Evolutionary conservation across 352 stramenopile species (phyloP).

Genomic region (Peronospora tabacina): DNA sequence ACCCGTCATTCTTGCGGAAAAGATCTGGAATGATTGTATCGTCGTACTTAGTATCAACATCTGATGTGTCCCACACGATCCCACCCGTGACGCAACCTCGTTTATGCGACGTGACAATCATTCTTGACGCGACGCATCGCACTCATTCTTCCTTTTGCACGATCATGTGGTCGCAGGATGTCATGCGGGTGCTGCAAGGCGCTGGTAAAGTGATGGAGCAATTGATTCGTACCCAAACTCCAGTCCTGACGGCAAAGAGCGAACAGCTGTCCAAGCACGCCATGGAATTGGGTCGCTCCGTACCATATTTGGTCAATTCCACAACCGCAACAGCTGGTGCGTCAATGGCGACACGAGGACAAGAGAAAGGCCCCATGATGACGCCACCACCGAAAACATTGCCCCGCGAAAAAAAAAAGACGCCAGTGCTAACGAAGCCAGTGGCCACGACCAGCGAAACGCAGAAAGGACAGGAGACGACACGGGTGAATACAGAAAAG

Average conservation of each 20-base stretch:
- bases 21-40: slow-evolving; percentile 3
- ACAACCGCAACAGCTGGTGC: neutral
- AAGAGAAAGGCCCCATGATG: neutral
- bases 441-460: neutral
- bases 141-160: neutral
- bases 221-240: slow-evolving; percentile 31
- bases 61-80: slow-evolving; percentile 2
- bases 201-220: slow-evolving; percentile 59
- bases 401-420: slow-evolving; percentile 13
- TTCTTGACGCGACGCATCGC: neutral
- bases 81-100: neutral
- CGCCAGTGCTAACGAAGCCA: slow-evolving; percentile 10
- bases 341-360: neutral
- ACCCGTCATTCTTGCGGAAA: slow-evolving; percentile 25
- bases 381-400: too few species aligned
- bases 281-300: slow-evolving; percentile 37
- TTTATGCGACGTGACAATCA: slow-evolving; percentile 4
- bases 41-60: slow-evolving; percentile 1
- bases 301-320: slow-evolving; percentile 37
- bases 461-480: neutral
- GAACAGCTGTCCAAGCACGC: slow-evolving; percentile 36
- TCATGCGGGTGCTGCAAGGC: slow-evolving; percentile 61
- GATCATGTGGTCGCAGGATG: slow-evolving; percentile 63
- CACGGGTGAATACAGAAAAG: slow-evolving; percentile 4
- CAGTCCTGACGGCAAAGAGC: slow-evolving; percentile 23